Evolutionary conservation across 2,329 filamentous ascomycete genomes (phyloP).

Genomic region (Neopestalotiopsis rosae): DNA sequence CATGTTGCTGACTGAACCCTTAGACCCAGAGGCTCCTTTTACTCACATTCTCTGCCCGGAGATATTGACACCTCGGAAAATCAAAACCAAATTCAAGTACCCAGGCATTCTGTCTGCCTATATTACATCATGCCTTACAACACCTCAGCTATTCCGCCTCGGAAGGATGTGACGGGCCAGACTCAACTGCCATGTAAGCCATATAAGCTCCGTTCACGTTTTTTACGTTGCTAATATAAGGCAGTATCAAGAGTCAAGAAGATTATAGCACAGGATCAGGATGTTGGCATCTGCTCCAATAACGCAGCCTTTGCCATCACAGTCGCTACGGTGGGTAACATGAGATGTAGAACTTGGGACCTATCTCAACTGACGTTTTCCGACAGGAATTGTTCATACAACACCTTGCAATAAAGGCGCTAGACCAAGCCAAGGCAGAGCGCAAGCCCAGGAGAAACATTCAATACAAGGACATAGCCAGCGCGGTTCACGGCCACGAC

Average conservation of each 20-base stretch:
- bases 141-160: conserved; percentile 79
- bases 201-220: neutral
- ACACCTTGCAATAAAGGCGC: conserved; percentile 82
- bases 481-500: conserved; percentile 84
- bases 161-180: conserved; percentile 83
- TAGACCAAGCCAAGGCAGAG: conserved; percentile 89
- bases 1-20: neutral
- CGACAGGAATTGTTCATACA: conserved; percentile 91
- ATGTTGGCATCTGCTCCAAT: conserved; percentile 85
- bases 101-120: neutral
- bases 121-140: conserved; percentile 79
- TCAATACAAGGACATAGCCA: conserved; percentile 92
- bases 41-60: neutral
- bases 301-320: conserved; percentile 95
- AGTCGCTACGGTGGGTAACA: conserved; percentile 73
- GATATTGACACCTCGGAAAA: neutral
- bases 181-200: conserved; percentile 82
- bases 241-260: conserved; percentile 94
- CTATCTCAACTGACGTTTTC: neutral
- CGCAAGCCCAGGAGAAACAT: conserved; percentile 91
- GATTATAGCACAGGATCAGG: conserved; percentile 87
- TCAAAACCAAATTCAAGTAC: neutral
- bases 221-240: conserved; percentile 16
- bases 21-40: neutral
- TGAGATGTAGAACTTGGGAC: neutral